Evolutionary conservation across 495 filamentous ascomycete genomes (phyloP), one percentile per base, ranked within the genome.

Genomic region (Aspergillus panamensis): DNA sequence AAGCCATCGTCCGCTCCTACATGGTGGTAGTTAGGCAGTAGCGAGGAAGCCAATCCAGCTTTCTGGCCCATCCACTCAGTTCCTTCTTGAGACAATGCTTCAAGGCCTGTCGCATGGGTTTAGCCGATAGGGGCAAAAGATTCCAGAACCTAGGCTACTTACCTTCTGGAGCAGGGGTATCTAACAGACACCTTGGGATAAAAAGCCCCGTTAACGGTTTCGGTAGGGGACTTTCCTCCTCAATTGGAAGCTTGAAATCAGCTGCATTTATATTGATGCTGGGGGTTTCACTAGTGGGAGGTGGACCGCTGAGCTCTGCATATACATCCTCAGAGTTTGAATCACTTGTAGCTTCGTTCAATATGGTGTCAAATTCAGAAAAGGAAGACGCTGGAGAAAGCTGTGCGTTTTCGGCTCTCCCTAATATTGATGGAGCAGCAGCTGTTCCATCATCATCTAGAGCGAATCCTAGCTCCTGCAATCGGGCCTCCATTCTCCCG

Each of bases 1-100:
- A 50, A 35, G 25, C n/a, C 30, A 42, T 20, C 33, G 16, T 31
- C 9, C 3, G 35, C 19, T n/a, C 20, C 19, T 8, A 20, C 17
- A 13, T n/a, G 35, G 39, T 45, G 32, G 7, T 40, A 12, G 0
- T 40, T 30, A 7, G 57, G 30, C 5, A 47, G 42, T 17, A 57
- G 8, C 1, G 20, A 33, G 7, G 57, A 52, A 17, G 20, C 48
- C 33, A 29, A 17, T 9, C 52, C 62, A 17, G 55, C 30, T 19
- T 64, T 60, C 17, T 39, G 51, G 16, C 40, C 35, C 25, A 64
- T 56, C 62, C 62, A 64, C 21, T 64, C 51, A n/a, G 58, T 20
- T 3, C 62, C 62, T 43, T 58, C 58, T 16, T 8, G 40, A 25
- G 62, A 61, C 30, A 60, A 25, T 14, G 47, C 33, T n/a, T 50